Conservation (phyloP, 768 basidiomycete genomes). For the Tricholoma furcatifolium region DNA sequence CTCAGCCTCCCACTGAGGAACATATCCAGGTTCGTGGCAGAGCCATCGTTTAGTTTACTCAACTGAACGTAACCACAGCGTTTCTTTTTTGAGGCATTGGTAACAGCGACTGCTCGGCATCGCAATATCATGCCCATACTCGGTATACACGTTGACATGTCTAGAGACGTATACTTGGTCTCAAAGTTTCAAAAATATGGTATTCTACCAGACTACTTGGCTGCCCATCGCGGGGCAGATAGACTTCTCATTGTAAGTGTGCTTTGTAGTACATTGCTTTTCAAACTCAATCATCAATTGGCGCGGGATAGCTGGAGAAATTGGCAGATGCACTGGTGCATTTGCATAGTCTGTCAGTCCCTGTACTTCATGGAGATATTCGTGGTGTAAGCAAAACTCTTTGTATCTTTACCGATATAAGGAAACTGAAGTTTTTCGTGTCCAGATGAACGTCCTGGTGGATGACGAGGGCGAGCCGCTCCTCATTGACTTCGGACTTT, state of each 20-base stretch:
- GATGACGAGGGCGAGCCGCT: conserved; percentile 12
- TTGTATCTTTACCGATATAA: not conserved
- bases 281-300: not conserved
- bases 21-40: not conserved
- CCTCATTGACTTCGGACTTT: conserved; percentile 11
- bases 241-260: conserved; percentile 9
- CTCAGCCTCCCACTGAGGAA: not conserved
- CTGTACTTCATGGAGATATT: conserved; percentile 17
- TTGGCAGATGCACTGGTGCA: conserved; percentile 11
- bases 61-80: not conserved
- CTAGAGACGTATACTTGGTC: conserved; percentile 4
- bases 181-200: conserved; percentile 11
- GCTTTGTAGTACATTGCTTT: not conserved
- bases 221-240: not conserved
- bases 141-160: conserved; percentile 3
- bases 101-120: conserved; percentile 1
- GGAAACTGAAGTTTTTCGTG: not conserved
- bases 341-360: conserved; percentile 9
- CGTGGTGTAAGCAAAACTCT: conserved; percentile 10
- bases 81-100: conserved; percentile 12
- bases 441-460: conserved; percentile 17
- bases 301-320: conserved; percentile 5
- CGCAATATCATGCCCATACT: conserved; percentile 11
- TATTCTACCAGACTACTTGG: conserved; percentile 5
- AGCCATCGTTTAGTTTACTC: not conserved